Evolutionary conservation across 164 flowering plant species (phyloP).

Genomic region (Umbellularia californica): DNA sequence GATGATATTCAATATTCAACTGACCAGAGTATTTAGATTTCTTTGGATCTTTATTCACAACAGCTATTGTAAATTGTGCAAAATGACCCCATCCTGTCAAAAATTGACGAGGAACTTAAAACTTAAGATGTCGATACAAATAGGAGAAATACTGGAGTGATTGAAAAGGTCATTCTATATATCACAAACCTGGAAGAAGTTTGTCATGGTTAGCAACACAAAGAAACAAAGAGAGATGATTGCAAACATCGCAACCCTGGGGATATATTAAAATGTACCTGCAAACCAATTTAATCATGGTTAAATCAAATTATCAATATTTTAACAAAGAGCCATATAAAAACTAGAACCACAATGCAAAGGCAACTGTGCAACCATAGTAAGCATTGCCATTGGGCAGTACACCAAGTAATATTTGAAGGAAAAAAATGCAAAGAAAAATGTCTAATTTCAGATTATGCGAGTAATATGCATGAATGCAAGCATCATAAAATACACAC

Average conservation of each 20-base stretch:
- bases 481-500: too few species aligned
- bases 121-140: too few species aligned
- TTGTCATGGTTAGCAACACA: constrained; percentile 99
- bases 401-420: too few species aligned
- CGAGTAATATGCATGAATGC: too few species aligned
- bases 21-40: constrained; percentile 92
- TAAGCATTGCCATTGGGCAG: too few species aligned
- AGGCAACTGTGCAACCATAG: too few species aligned
- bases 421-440: too few species aligned
- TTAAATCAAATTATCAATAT: too few species aligned
- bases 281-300: constrained; percentile 8
- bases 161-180: background rate
- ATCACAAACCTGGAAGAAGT: constrained; percentile 85
- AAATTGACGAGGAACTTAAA: too few species aligned
- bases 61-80: constrained; percentile 96
- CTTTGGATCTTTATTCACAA: constrained; percentile 93
- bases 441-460: too few species aligned
- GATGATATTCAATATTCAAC: constrained; percentile 11
- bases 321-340: too few species aligned
- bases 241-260: constrained; percentile 95
- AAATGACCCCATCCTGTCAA: constrained; percentile 94
- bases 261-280: constrained; percentile 98
- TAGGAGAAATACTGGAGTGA: background rate
- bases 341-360: too few species aligned
- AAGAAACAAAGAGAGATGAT: constrained; percentile 92